A percentile compares a stretch with the other conserved stretches of the same genome.
These are phyloP conservation scores for Limonium bicolor DNA, from an alignment of 148 eudicot genomes.

Conservation along the genomic window DNA sequence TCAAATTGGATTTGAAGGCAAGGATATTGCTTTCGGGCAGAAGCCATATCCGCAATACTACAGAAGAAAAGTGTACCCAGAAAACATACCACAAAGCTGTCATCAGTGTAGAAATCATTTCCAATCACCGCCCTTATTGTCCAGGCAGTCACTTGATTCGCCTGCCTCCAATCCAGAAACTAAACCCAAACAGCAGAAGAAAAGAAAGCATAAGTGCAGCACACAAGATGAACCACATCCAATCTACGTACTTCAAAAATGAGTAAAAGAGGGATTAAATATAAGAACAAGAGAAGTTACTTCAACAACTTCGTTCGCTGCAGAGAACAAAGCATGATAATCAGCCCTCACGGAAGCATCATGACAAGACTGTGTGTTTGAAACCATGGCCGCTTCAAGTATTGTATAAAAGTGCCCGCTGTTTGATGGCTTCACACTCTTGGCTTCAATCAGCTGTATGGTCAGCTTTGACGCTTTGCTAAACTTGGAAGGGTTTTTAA, in stretches of 20 bases:
- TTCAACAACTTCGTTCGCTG: conserved; percentile 60
- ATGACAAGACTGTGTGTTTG: conserved; percentile 46
- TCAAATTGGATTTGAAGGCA: too few relatives aligned
- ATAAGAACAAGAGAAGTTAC: conserved; percentile 18
- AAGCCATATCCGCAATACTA: too few relatives aligned
- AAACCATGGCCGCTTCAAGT: conserved; percentile 83
- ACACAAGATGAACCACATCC: too few relatives aligned
- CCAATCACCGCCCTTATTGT: conserved; percentile 63
- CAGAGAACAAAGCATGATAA: conserved; percentile 71
- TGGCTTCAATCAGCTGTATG: conserved; percentile 77
- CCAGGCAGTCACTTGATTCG: conserved; percentile 53
- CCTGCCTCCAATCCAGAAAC: conserved; percentile 61
- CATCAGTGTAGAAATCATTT: conserved; percentile 91
- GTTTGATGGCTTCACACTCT: conserved; percentile 65
- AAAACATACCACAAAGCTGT: conserved; percentile 86
- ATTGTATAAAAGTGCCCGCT: conserved; percentile 52
- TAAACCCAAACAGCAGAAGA: conserved; percentile 27
- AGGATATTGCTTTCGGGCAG: too few relatives aligned
- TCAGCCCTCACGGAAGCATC: conserved; percentile 55
- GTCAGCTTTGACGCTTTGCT: conserved; percentile 88
- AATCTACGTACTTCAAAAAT: background rate
- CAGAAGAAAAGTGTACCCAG: too few relatives aligned
- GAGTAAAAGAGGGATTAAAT: background rate
- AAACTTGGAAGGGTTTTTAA: conserved; percentile 49
- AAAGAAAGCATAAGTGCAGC: background rate